These are phyloP conservation scores for Debaryomyces singareniensis DNA, from an alignment of 1,139 yeast genomes.

Conservation along the genomic window DNA sequence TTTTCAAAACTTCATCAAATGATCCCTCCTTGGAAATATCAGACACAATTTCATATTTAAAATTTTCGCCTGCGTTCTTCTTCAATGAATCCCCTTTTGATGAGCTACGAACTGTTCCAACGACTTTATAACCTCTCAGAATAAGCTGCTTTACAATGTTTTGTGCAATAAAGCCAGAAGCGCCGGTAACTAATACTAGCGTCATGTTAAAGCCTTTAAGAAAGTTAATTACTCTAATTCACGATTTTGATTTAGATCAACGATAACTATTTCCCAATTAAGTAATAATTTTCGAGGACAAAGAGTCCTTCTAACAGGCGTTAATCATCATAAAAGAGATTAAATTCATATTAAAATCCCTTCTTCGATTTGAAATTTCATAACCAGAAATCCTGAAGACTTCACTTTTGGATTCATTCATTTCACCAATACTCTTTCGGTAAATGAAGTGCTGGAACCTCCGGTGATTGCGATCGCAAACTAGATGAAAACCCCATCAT, in stretches of 20 bases:
- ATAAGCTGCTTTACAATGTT: conserved; percentile 33
- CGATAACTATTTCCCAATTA: background rate
- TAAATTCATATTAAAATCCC: no score
- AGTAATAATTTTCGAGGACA: background rate
- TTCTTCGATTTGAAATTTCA: no score
- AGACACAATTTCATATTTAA: conserved; percentile 28
- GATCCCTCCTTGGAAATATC: conserved; percentile 27
- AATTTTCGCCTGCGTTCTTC: conserved; percentile 18
- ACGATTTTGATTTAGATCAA: background rate
- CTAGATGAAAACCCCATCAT: no score
- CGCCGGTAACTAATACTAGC: conserved; percentile 48
- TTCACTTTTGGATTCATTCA: no score
- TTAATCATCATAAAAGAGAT: no score
- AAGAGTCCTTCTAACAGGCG: no score
- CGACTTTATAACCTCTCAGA: conserved; percentile 42
- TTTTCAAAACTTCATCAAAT: conserved; percentile 26
- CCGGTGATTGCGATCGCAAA: no score
- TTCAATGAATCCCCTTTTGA: conserved; percentile 44
- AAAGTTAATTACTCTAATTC: background rate
- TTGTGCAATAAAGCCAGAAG: conserved; percentile 54
- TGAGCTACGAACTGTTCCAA: conserved; percentile 57
- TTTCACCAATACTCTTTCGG: no score
- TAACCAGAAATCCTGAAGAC: no score
- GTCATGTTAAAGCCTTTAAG: conserved; percentile 1
- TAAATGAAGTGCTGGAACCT: no score